Conservation (phyloP, 164 flowering plant genomes). For the Nymphaea colorata region DNA sequence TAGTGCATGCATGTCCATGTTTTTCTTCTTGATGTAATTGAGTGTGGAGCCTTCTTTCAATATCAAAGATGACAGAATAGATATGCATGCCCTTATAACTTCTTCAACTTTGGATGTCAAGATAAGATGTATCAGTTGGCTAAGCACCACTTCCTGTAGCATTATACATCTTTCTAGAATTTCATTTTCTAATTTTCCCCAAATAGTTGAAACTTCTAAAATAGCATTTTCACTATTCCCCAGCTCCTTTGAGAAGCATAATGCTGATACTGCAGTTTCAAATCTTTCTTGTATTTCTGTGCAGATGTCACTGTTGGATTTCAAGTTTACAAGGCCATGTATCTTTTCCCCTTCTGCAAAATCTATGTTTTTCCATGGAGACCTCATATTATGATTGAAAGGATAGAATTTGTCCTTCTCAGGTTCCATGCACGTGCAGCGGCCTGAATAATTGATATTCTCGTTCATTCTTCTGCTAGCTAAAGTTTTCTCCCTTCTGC, state of each 20-base stretch:
- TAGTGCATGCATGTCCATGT: slow-evolving; percentile 33
- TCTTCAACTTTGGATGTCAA: slow-evolving; percentile 49
- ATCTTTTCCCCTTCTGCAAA: slow-evolving; percentile 6
- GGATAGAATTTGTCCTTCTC: slow-evolving; percentile 4
- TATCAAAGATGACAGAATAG: slow-evolving; percentile 34
- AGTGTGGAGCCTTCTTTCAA: slow-evolving; percentile 28
- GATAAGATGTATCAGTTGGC: slow-evolving; percentile 39
- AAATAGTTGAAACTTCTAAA: slow-evolving; percentile 34
- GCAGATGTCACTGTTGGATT: slow-evolving; percentile 11
- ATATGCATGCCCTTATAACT: slow-evolving; percentile 44
- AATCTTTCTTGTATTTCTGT: slow-evolving; percentile 25
- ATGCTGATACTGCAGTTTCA: slow-evolving; percentile 36
- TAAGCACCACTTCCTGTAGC: slow-evolving; percentile 41
- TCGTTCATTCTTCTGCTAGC: not conserved
- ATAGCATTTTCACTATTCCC: slow-evolving; percentile 24
- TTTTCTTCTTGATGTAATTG: slow-evolving; percentile 50
- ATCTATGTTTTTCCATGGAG: slow-evolving; percentile 7
- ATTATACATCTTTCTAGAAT: slow-evolving; percentile 26
- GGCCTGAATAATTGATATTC: not conserved
- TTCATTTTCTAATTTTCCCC: slow-evolving; percentile 29
- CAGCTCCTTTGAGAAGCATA: slow-evolving; percentile 35
- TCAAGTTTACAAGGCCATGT: slow-evolving; percentile 5
- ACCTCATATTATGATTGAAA: slow-evolving; percentile 5
- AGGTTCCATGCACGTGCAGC: slow-evolving; percentile 8
- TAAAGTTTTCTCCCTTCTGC: not conserved